Percentiles rank a stretch among this genome's conserved stretches.
Evolutionary conservation across 108 stramenopile species (phyloP).

Genomic region (Cyclotella cryptica): DNA sequence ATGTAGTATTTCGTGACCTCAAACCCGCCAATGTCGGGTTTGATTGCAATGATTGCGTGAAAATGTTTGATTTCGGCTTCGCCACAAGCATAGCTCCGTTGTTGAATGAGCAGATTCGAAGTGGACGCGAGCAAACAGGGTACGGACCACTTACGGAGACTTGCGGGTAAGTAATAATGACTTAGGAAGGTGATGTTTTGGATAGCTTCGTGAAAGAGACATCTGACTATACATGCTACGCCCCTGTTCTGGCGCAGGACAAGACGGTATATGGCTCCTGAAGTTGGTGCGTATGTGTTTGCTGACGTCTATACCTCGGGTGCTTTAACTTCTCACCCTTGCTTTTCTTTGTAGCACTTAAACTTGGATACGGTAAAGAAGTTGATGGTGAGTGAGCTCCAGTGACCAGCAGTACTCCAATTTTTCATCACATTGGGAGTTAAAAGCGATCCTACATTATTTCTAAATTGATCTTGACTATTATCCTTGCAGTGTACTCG

Average conservation of each 20-base stretch:
- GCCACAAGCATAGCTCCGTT: slow-evolving; percentile 42
- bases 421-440: too few species aligned
- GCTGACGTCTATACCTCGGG: neutral
- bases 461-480: too few species aligned
- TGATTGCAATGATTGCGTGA: slow-evolving; percentile 55
- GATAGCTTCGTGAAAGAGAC: too few species aligned
- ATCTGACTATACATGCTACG: too few species aligned
- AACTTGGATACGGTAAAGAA: slow-evolving; percentile 38
- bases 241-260: neutral
- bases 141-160: slow-evolving; percentile 48
- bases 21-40: slow-evolving; percentile 84
- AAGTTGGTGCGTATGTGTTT: slow-evolving; percentile 12
- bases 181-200: too few species aligned
- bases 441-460: too few species aligned
- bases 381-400: slow-evolving; percentile 50
- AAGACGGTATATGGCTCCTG: slow-evolving; percentile 50
- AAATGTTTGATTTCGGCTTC: slow-evolving; percentile 88
- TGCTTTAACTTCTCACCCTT: neutral
- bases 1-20: slow-evolving; percentile 80
- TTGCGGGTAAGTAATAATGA: slow-evolving; percentile 29
- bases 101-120: slow-evolving; percentile 18
- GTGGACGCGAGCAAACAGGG: slow-evolving; percentile 1
- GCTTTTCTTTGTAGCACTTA: slow-evolving; percentile 15
- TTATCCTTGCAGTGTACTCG: slow-evolving; percentile 52
- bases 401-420: too few species aligned